Conservation (phyloP, 768 basidiomycete species). For the Sutorius australiensis region DNA sequence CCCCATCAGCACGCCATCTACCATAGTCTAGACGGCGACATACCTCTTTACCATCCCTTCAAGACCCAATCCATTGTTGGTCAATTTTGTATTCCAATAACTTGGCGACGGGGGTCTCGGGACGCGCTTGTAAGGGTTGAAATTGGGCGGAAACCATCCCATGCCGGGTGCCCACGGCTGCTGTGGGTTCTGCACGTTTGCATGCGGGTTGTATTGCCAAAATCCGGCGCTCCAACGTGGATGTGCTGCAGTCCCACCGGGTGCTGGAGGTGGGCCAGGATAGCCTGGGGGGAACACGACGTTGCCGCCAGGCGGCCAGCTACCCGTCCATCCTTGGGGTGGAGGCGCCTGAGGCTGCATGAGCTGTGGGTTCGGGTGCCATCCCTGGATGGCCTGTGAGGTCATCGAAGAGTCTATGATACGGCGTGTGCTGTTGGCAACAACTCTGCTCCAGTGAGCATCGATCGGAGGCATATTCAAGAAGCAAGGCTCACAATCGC, state of each 20-base stretch:
- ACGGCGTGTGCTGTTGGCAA: not conserved
- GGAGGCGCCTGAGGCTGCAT: slow-evolving; percentile 27
- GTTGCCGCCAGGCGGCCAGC: slow-evolving; percentile 34
- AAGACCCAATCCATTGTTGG: slow-evolving; percentile 63
- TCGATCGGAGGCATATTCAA: not conserved
- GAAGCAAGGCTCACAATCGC: slow-evolving; percentile 1
- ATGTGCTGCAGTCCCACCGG: slow-evolving; percentile 44
- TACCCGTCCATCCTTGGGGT: slow-evolving; percentile 35
- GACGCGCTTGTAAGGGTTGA: slow-evolving; percentile 63
- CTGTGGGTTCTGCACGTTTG: slow-evolving; percentile 25
- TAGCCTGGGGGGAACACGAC: slow-evolving; percentile 32
- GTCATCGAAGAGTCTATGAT: slow-evolving; percentile 12
- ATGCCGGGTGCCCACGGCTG: slow-evolving; percentile 33
- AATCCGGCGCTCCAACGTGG: slow-evolving; percentile 47
- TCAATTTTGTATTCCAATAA: slow-evolving; percentile 57
- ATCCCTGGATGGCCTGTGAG: slow-evolving; percentile 25
- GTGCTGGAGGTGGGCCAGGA: slow-evolving; percentile 53
- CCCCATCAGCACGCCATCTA: slow-evolving; percentile 10
- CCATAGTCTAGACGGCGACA: slow-evolving; percentile 23
- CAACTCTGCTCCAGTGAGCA: slow-evolving; percentile 6
- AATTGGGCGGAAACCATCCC: slow-evolving; percentile 31
- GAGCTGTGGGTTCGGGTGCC: slow-evolving; percentile 33
- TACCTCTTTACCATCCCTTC: slow-evolving; percentile 60
- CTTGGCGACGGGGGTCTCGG: slow-evolving; percentile 60
- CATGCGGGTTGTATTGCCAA: slow-evolving; percentile 49